Evolutionary conservation across 176 grass and related monocot genomes (phyloP).

Genomic region (Musa troglodytarum): DNA sequence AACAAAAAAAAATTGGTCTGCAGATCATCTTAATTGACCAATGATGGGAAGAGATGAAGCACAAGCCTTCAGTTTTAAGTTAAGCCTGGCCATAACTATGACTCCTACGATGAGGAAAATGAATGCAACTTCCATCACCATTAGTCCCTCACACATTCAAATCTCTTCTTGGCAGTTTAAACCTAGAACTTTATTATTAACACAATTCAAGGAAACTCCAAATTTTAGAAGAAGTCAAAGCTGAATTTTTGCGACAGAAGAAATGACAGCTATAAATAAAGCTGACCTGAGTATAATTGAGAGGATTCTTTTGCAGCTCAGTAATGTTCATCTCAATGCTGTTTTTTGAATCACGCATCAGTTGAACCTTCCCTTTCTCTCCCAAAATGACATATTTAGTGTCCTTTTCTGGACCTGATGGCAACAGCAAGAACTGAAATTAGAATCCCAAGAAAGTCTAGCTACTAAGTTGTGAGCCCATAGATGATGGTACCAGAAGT

Average conservation of each 20-base stretch:
- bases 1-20: background rate
- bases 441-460: background rate
- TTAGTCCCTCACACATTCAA: background rate
- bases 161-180: background rate
- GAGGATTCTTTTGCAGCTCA: slow-evolving; percentile 82
- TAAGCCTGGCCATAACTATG: background rate
- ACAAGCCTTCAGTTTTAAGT: background rate
- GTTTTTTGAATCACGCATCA: slow-evolving; percentile 62
- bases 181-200: background rate
- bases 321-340: slow-evolving; percentile 53
- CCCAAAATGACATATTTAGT: slow-evolving; percentile 81
- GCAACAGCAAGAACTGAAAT: slow-evolving; percentile 8
- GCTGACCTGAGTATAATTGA: slow-evolving; percentile 86
- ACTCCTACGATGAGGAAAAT: background rate
- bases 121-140: background rate
- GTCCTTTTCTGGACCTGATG: slow-evolving; percentile 79
- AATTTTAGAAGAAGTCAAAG: too few species aligned
- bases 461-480: background rate
- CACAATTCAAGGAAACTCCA: too few species aligned
- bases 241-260: too few species aligned
- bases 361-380: slow-evolving; percentile 91
- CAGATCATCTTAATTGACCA: background rate
- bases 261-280: background rate
- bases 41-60: background rate
- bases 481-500: slow-evolving; percentile 52